These are phyloP conservation scores for Gryganskiella cystojenkinii DNA, from an alignment of 192 early-diverging fungal species.

Conservation along the genomic window DNA sequence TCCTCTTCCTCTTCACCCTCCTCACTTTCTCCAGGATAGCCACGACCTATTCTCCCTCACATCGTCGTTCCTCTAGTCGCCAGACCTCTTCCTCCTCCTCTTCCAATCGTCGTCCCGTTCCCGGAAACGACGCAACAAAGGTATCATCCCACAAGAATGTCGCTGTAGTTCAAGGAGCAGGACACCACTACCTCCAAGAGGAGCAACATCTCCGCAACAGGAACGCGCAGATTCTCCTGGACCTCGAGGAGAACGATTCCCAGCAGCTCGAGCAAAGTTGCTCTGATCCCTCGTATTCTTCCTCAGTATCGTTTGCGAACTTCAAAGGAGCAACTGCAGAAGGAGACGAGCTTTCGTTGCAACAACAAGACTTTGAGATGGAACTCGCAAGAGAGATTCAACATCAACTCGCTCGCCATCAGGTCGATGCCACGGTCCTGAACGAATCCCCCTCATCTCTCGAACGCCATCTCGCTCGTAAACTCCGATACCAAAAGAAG, in stretches of 20 bases:
- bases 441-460: slow-evolving; percentile 47
- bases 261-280: slow-evolving; percentile 33
- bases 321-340: background rate
- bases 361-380: slow-evolving; percentile 44
- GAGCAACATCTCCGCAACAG: slow-evolving; percentile 37
- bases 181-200: slow-evolving; percentile 38
- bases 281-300: slow-evolving; percentile 1
- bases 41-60: no score
- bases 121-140: background rate
- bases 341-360: slow-evolving; percentile 22
- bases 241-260: slow-evolving; percentile 40
- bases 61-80: no score
- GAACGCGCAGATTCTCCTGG: slow-evolving; percentile 27
- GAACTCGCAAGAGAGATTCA: slow-evolving; percentile 44
- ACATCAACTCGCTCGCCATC: slow-evolving; percentile 14
- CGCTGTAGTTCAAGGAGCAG: background rate
- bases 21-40: slow-evolving; percentile 30
- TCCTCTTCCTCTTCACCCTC: slow-evolving; percentile 37
- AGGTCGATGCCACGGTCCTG: slow-evolving; percentile 30
- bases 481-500: slow-evolving; percentile 22
- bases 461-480: slow-evolving; percentile 31
- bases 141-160: background rate
- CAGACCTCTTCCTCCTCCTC: no score
- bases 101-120: background rate
- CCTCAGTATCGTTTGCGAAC: background rate